These are phyloP conservation scores for Lipomyces mesembrius DNA, from an alignment of 805 yeast genomes.

Conservation along the genomic window DNA sequence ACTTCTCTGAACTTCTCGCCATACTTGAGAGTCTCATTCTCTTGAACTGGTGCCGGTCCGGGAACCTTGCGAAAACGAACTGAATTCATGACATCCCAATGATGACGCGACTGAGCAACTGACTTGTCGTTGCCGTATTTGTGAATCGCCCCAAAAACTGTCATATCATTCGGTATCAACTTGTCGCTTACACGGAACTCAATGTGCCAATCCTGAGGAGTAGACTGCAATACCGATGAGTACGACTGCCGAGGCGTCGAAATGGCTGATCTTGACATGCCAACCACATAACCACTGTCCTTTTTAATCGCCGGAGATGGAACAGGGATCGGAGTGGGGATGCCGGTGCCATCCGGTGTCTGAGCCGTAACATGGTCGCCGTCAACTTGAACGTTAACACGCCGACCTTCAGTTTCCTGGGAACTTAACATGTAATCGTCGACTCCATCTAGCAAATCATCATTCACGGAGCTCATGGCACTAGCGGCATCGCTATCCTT, in stretches of 20 bases:
- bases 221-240: slow-evolving; percentile 31
- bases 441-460: slow-evolving; percentile 14
- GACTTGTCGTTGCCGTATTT: slow-evolving; percentile 46
- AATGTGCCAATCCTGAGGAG: slow-evolving; percentile 46
- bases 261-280: slow-evolving; percentile 10
- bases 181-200: slow-evolving; percentile 64
- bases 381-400: slow-evolving; percentile 2
- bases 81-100: slow-evolving; percentile 10
- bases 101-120: slow-evolving; percentile 1
- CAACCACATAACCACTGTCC: slow-evolving; percentile 1
- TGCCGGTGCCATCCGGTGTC: slow-evolving; percentile 20
- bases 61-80: slow-evolving; percentile 25
- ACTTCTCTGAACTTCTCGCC: slow-evolving; percentile 20
- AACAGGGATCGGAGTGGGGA: slow-evolving; percentile 14
- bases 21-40: slow-evolving; percentile 11
- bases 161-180: slow-evolving; percentile 62
- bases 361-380: slow-evolving; percentile 13
- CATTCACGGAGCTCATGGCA: slow-evolving; percentile 9
- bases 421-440: slow-evolving; percentile 17
- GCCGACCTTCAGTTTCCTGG: slow-evolving; percentile 12
- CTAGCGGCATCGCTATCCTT: slow-evolving; percentile 11
- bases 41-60: slow-evolving; percentile 24
- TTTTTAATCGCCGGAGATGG: slow-evolving; percentile 7
- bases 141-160: slow-evolving; percentile 74
- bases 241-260: slow-evolving; percentile 28